These are phyloP conservation scores for Oropetium thomaeum DNA, from an alignment of 176 grass and related monocot species.

Conservation along the genomic window DNA sequence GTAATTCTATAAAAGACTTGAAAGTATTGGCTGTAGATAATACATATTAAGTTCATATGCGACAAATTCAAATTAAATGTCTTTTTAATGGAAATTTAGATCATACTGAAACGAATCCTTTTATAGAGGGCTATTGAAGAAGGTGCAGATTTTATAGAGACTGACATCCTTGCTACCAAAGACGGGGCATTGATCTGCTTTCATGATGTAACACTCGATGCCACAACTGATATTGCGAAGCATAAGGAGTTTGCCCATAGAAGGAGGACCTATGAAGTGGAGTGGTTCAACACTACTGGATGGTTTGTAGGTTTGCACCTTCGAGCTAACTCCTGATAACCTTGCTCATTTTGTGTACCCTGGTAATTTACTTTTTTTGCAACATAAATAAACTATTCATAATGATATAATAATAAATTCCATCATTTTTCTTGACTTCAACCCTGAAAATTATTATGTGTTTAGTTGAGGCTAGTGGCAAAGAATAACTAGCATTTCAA, in stretches of 20 bases:
- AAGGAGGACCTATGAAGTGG: constrained; percentile 90
- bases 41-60: not conserved
- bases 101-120: not conserved
- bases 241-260: constrained; percentile 67
- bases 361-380: constrained; percentile 8
- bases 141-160: constrained; percentile 97
- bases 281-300: constrained; percentile 67
- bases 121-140: constrained; percentile 89
- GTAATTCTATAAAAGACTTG: not conserved
- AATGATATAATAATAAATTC: not conserved
- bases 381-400: not conserved
- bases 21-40: not conserved
- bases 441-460: not conserved
- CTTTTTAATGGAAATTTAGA: constrained; percentile 14
- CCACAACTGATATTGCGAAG: constrained; percentile 62
- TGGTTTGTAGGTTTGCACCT: constrained; percentile 76
- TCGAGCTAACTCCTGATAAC: constrained; percentile 12
- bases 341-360: constrained; percentile 14
- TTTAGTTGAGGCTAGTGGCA: constrained; percentile 8
- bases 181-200: constrained; percentile 89
- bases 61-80: not conserved
- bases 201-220: constrained; percentile 94
- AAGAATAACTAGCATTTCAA: not conserved
- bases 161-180: constrained; percentile 87
- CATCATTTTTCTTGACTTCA: not conserved